Percentiles rank a stretch among this genome's conserved stretches.
These are phyloP conservation scores for Curvularia spicifera DNA, from an alignment of 2,329 filamentous ascomycete genomes.

Conservation along the genomic window DNA sequence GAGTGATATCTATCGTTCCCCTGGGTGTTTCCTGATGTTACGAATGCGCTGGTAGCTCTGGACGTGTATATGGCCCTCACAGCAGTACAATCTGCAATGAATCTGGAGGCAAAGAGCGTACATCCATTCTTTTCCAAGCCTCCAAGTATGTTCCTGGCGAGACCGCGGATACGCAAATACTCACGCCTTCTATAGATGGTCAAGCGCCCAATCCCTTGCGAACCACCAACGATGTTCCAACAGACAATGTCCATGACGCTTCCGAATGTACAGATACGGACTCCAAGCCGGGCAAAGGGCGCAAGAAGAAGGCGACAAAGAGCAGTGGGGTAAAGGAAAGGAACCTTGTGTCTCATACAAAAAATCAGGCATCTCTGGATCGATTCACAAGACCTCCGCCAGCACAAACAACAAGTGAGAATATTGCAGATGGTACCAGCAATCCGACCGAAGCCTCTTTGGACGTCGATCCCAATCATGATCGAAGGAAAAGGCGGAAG, in stretches of 20 bases:
- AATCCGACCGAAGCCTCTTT: constrained; percentile 21
- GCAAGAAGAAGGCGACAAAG: constrained; percentile 38
- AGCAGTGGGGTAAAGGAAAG: constrained; percentile 23
- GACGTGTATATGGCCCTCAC: constrained; percentile 45
- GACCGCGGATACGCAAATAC: background rate
- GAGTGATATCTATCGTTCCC: background rate
- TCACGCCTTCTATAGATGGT: constrained; percentile 23
- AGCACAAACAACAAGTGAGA: background rate
- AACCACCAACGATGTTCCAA: constrained; percentile 10
- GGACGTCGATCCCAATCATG: constrained; percentile 40
- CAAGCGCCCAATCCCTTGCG: constrained; percentile 15
- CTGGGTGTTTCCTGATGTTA: constrained; percentile 2
- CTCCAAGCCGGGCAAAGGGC: constrained; percentile 20
- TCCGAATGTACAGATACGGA: constrained; percentile 25
- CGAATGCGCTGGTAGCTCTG: constrained; percentile 27
- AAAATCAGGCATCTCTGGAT: constrained; percentile 38
- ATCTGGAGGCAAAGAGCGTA: constrained; percentile 44
- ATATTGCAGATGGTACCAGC: background rate
- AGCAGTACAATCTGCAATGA: constrained; percentile 48
- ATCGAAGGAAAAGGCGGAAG: constrained; percentile 49
- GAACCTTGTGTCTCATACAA: constrained; percentile 12
- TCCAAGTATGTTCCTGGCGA: constrained; percentile 23
- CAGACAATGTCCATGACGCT: constrained; percentile 28
- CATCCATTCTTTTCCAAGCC: constrained; percentile 51
- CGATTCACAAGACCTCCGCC: constrained; percentile 31